Percentiles rank a stretch among this genome's conserved stretches.
Conservation (phyloP, 192 early-diverging fungal species). For the Coemansia sp. region DNA sequence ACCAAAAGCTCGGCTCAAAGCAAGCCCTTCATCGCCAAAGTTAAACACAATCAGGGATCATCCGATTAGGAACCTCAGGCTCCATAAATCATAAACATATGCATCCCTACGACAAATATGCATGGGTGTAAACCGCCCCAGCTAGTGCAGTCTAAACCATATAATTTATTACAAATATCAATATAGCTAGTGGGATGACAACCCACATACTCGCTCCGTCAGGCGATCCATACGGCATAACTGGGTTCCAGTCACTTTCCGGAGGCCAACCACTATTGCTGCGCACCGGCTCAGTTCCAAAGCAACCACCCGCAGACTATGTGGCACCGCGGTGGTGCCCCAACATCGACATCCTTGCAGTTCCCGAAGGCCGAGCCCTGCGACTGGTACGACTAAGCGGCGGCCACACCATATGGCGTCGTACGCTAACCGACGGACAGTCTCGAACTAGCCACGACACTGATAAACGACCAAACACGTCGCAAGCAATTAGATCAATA, state of each 20-base stretch:
- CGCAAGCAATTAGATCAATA: conserved; percentile 19
- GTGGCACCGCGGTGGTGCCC: conserved; percentile 39
- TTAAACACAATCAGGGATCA: too few species aligned
- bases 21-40: too few species aligned
- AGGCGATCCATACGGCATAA: background rate
- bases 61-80: too few species aligned
- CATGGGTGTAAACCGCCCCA: too few species aligned
- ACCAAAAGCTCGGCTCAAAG: too few species aligned
- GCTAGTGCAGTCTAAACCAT: too few species aligned
- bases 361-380: conserved; percentile 36
- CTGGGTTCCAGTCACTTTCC: conserved; percentile 40
- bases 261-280: conserved; percentile 17
- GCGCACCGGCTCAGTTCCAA: conserved; percentile 23
- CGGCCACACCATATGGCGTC: conserved; percentile 47
- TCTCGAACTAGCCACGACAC: background rate
- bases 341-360: conserved; percentile 33
- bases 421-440: conserved; percentile 12
- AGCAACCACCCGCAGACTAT: conserved; percentile 10
- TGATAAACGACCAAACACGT: background rate
- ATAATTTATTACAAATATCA: too few species aligned
- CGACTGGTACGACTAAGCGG: conserved; percentile 44
- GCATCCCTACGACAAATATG: too few species aligned
- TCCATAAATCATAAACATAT: too few species aligned
- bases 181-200: background rate
- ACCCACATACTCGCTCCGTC: background rate